Conservation (phyloP, 2,329 filamentous ascomycete species). For the Claviceps pazoutovae region DNA sequence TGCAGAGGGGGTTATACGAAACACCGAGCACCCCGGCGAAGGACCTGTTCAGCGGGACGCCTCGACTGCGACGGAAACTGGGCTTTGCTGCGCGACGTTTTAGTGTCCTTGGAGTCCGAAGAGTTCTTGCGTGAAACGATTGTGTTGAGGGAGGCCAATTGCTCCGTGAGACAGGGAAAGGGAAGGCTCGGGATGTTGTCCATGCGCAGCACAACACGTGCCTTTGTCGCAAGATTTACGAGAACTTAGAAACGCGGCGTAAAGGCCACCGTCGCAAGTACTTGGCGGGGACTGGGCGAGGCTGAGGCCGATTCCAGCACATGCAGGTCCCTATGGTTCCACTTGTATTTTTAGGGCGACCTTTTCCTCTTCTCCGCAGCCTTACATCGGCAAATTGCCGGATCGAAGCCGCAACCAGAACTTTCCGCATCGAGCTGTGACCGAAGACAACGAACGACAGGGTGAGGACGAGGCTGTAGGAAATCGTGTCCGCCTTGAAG, state of each 20-base stretch:
- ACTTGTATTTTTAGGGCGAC: too few species aligned
- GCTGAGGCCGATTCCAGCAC: not conserved
- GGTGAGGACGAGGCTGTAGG: not conserved
- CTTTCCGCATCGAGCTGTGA: not conserved
- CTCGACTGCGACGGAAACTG: not conserved
- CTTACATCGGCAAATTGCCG: constrained; percentile 9
- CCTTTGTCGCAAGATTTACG: not conserved
- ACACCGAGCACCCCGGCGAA: not conserved
- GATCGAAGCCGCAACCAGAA: not conserved
- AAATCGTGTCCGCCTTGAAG: not conserved
- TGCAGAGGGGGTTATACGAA: not conserved
- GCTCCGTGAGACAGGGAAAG: not conserved
- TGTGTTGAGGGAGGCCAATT: not conserved
- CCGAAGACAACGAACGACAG: not conserved
- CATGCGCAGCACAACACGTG: not conserved
- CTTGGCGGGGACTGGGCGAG: not conserved
- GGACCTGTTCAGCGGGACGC: not conserved
- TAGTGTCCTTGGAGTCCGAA: not conserved
- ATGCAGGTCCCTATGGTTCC: not conserved
- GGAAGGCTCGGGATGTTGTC: constrained; percentile 1
- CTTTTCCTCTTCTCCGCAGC: too few species aligned
- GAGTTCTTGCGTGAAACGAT: not conserved
- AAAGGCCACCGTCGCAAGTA: constrained; percentile 25
- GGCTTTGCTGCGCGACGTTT: not conserved
- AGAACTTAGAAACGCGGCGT: not conserved